Evolutionary conservation across 768 basidiomycete species (phyloP).

Genomic region (Lenzites betulinus): DNA sequence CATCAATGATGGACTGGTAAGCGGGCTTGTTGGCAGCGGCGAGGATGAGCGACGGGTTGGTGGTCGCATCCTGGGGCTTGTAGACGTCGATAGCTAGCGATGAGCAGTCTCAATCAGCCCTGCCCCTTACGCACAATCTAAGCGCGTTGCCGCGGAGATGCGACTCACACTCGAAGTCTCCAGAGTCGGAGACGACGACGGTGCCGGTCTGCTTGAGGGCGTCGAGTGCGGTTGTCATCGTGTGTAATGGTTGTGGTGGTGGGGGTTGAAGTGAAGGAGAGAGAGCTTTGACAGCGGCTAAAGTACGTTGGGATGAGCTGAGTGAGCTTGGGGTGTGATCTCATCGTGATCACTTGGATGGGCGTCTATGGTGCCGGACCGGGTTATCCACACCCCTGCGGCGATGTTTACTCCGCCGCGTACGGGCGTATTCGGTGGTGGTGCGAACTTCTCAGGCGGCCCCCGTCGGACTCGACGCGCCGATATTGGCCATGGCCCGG

Average conservation of each 20-base stretch:
- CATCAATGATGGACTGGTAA: slow-evolving; percentile 82
- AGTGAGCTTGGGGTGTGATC: slow-evolving; percentile 17
- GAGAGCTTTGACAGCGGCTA: background rate
- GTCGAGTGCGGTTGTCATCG: slow-evolving; percentile 81
- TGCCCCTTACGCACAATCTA: slow-evolving; percentile 12
- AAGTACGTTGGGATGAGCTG: slow-evolving; percentile 5
- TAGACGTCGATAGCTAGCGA: slow-evolving; percentile 86
- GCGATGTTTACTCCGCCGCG: slow-evolving; percentile 4
- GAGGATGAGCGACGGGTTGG: slow-evolving; percentile 94
- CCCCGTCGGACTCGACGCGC: background rate
- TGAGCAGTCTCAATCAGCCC: slow-evolving; percentile 19
- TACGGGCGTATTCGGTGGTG: slow-evolving; percentile 1
- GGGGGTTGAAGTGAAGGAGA: slow-evolving; percentile 9
- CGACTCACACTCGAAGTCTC: slow-evolving; percentile 82
- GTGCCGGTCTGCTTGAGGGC: slow-evolving; percentile 90
- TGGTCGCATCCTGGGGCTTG: slow-evolving; percentile 98
- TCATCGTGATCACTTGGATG: slow-evolving; percentile 12
- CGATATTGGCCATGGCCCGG: no score
- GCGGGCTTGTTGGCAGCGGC: slow-evolving; percentile 88
- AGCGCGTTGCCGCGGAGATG: slow-evolving; percentile 12
- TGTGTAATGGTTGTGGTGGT: slow-evolving; percentile 19
- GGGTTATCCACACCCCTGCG: background rate
- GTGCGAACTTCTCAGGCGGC: background rate
- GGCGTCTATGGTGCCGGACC: slow-evolving; percentile 7
- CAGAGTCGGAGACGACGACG: slow-evolving; percentile 96